phyloP scores from a whole-genome alignment of 371 early-diverging fungal species.

The Dichotomocladium elegans region DNA sequence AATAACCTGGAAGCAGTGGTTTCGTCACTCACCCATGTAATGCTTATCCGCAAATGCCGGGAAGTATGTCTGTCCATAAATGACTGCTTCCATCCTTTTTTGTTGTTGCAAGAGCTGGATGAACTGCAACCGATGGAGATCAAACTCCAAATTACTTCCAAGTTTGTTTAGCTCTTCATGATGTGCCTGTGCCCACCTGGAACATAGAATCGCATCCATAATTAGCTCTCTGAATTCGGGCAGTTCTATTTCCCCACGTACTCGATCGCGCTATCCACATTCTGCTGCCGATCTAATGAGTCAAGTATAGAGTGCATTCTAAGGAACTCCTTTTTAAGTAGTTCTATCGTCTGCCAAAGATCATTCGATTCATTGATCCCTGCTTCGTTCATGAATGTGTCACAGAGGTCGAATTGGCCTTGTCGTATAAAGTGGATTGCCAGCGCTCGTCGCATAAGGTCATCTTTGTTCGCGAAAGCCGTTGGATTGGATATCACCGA shows the following conservation, averaged over 20 bases:
- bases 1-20: background rate
- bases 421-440: slow-evolving; percentile 83
- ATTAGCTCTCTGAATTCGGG: background rate
- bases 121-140: slow-evolving; percentile 74
- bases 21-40: slow-evolving; percentile 50
- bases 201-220: background rate
- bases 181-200: slow-evolving; percentile 72
- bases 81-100: slow-evolving; percentile 57
- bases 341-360: slow-evolving; percentile 22
- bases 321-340: slow-evolving; percentile 29
- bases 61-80: slow-evolving; percentile 73
- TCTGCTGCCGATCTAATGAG: slow-evolving; percentile 25
- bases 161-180: slow-evolving; percentile 51
- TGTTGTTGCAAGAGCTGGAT: slow-evolving; percentile 59
- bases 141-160: slow-evolving; percentile 79
- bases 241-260: slow-evolving; percentile 5
- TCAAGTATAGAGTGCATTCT: slow-evolving; percentile 35
- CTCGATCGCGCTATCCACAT: slow-evolving; percentile 23
- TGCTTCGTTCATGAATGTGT: slow-evolving; percentile 52
- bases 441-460: slow-evolving; percentile 56
- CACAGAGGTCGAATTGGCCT: slow-evolving; percentile 78
- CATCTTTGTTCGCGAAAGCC: slow-evolving; percentile 67
- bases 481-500: slow-evolving; percentile 55
- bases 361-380: slow-evolving; percentile 27
- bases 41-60: slow-evolving; percentile 59